Percentiles rank a stretch among this genome's conserved stretches.
These are phyloP conservation scores for Malus hybrid DNA, from an alignment of 331 rosid genomes.

Conservation along the genomic window DNA sequence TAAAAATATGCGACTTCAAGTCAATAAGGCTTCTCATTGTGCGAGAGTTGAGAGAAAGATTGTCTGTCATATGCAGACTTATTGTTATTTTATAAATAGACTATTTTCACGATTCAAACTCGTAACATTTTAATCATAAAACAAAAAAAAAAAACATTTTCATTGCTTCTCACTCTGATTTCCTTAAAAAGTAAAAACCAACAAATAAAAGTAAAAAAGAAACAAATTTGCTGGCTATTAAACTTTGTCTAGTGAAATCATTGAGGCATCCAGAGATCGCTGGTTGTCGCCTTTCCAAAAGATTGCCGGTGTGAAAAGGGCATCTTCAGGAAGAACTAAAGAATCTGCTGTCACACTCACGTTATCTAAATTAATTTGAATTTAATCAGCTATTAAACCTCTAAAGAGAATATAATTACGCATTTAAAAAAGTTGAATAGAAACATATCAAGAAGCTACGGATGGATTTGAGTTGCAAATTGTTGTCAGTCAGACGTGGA, in stretches of 20 bases:
- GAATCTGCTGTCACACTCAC: neutral
- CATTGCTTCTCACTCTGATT: neutral
- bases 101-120: too few relatives aligned
- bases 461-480: neutral
- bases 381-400: neutral
- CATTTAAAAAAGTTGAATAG: neutral
- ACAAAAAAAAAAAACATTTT: too few relatives aligned
- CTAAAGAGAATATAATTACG: neutral
- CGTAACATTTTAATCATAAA: too few relatives aligned
- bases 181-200: neutral
- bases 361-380: neutral
- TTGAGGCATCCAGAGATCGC: conserved; percentile 12
- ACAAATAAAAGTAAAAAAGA: neutral
- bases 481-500: conserved; percentile 2
- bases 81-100: too few relatives aligned
- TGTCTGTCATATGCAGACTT: too few relatives aligned
- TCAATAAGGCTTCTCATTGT: too few relatives aligned
- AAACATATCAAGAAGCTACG: neutral
- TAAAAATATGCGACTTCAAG: accelerated
- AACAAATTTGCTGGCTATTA: neutral
- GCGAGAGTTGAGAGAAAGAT: too few relatives aligned
- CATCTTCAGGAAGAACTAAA: neutral
- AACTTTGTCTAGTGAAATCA: conserved; percentile 10
- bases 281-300: neutral
- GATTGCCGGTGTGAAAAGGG: conserved; percentile 12